Evolutionary conservation across 2,329 filamentous ascomycete species (phyloP).

Genomic region (Karstenula rhodostoma): DNA sequence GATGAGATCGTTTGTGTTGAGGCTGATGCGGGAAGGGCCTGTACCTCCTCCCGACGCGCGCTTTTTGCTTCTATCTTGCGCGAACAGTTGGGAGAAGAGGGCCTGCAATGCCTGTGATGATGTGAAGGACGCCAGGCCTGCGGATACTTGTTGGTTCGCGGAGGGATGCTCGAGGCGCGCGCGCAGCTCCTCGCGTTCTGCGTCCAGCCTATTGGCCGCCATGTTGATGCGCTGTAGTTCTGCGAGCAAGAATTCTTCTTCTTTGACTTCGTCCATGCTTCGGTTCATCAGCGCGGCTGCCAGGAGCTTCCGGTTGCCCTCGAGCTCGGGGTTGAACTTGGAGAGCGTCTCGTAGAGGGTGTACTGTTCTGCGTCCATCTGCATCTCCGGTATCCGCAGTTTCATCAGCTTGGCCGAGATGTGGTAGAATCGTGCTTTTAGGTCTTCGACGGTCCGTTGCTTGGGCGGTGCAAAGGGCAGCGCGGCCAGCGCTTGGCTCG

Average conservation of each 20-base stretch:
- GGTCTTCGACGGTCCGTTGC: slow-evolving; percentile 80
- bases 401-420: slow-evolving; percentile 67
- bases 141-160: slow-evolving; percentile 55
- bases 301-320: slow-evolving; percentile 83
- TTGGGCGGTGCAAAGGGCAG: slow-evolving; percentile 56
- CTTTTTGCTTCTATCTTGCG: slow-evolving; percentile 88
- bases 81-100: slow-evolving; percentile 82
- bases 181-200: slow-evolving; percentile 87
- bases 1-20: slow-evolving; percentile 48
- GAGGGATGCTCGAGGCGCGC: slow-evolving; percentile 83
- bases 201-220: slow-evolving; percentile 83
- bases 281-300: slow-evolving; percentile 81
- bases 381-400: slow-evolving; percentile 48
- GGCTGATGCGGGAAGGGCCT: slow-evolving; percentile 47
- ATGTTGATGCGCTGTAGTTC: slow-evolving; percentile 93
- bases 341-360: slow-evolving; percentile 83
- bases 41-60: slow-evolving; percentile 59
- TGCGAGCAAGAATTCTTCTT: slow-evolving; percentile 87
- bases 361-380: slow-evolving; percentile 87
- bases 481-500: slow-evolving; percentile 36
- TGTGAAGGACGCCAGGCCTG: slow-evolving; percentile 68
- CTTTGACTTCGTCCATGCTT: slow-evolving; percentile 85
- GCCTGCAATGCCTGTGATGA: slow-evolving; percentile 80
- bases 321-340: slow-evolving; percentile 83
- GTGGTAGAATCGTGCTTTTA: slow-evolving; percentile 91